Percentiles rank a stretch among this genome's conserved stretches.
Evolutionary conservation across 2,329 filamentous ascomycete genomes (phyloP).

Genomic region (Aspergillus pseudoviridinutans): DNA sequence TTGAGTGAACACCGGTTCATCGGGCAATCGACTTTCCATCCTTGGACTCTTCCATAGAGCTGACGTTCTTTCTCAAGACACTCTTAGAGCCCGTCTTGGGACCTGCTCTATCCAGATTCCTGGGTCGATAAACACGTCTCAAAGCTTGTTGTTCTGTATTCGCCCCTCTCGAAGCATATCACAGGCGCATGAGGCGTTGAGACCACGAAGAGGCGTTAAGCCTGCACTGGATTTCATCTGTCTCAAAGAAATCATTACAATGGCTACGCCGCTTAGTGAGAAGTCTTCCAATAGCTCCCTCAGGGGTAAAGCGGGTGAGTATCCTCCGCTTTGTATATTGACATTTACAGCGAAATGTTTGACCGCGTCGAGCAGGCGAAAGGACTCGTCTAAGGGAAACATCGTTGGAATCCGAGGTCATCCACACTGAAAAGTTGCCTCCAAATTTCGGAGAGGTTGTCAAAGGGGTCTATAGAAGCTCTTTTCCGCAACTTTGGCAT

Average conservation of each 20-base stretch:
- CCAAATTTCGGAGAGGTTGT: slow-evolving; percentile 73
- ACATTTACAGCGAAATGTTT: not conserved
- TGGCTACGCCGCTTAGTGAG: slow-evolving; percentile 14
- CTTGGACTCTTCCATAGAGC: not conserved
- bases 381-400: slow-evolving; percentile 28
- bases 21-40: not conserved
- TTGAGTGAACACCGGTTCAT: slow-evolving; percentile 2
- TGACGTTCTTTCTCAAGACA: not conserved
- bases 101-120: not conserved
- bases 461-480: slow-evolving; percentile 73
- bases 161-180: not conserved
- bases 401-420: slow-evolving; percentile 19
- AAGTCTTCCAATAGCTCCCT: slow-evolving; percentile 14
- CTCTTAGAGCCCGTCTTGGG: not conserved
- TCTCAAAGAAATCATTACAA: slow-evolving; percentile 4
- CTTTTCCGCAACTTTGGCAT: slow-evolving; percentile 69
- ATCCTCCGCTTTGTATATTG: not conserved
- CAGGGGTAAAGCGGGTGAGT: slow-evolving; percentile 9
- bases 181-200: not conserved
- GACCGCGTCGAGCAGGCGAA: slow-evolving; percentile 2
- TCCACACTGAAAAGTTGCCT: slow-evolving; percentile 39
- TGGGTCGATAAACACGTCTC: not conserved
- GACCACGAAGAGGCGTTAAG: not conserved
- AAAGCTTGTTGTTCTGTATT: not conserved
- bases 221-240: not conserved